Evolutionary conservation across 108 stramenopile species (phyloP).

Genomic region (Fragilaria crotonensis): DNA sequence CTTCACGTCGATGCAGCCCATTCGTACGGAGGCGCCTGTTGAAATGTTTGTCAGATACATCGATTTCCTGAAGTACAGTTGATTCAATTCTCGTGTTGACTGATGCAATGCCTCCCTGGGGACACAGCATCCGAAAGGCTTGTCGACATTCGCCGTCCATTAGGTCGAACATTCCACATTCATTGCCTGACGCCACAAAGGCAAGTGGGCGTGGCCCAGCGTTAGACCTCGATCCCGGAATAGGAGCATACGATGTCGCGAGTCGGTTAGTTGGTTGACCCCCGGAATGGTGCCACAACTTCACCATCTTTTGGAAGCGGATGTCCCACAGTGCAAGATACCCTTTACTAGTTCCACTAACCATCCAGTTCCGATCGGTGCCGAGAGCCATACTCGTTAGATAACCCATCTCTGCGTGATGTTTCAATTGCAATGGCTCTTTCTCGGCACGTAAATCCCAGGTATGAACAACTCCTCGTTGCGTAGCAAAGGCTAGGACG

Average conservation of each 20-base stretch:
- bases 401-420: slow-evolving; percentile 83
- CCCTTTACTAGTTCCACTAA: slow-evolving; percentile 70
- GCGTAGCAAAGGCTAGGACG: slow-evolving; percentile 75
- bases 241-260: slow-evolving; percentile 67
- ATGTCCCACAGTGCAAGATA: slow-evolving; percentile 69
- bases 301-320: slow-evolving; percentile 71
- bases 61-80: background rate
- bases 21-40: background rate
- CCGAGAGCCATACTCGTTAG: slow-evolving; percentile 81
- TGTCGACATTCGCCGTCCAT: slow-evolving; percentile 70
- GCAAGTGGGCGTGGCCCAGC: slow-evolving; percentile 58
- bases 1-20: background rate
- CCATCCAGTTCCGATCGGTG: slow-evolving; percentile 82
- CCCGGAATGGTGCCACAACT: slow-evolving; percentile 86
- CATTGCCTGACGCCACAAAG: slow-evolving; percentile 86
- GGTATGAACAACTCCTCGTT: slow-evolving; percentile 70
- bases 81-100: no score
- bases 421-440: slow-evolving; percentile 71
- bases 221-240: slow-evolving; percentile 42
- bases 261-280: slow-evolving; percentile 72
- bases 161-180: slow-evolving; percentile 88
- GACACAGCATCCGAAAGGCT: slow-evolving; percentile 55
- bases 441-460: slow-evolving; percentile 64
- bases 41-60: background rate
- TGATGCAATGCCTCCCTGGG: background rate